These are phyloP conservation scores for Phenoliferia sp. DNA, from an alignment of 1,284 basidiomycete genomes.

Conservation along the genomic window DNA sequence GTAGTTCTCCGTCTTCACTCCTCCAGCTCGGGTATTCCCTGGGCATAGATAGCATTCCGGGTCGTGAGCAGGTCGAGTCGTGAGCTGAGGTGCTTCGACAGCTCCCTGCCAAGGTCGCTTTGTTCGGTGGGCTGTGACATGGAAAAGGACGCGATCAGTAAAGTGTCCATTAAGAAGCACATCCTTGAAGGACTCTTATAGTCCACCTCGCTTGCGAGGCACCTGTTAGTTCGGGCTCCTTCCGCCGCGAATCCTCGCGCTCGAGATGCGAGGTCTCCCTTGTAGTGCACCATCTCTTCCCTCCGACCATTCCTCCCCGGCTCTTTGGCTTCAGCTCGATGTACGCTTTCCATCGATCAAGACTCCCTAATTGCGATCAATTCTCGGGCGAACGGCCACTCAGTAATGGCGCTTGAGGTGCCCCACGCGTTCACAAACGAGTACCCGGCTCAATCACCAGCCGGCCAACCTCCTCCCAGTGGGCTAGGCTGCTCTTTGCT, in stretches of 20 bases:
- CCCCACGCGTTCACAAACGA: too few relatives aligned
- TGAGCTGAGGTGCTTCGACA: constrained; percentile 58
- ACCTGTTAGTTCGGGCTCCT: background rate
- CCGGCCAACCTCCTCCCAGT: background rate
- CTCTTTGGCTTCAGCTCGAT: too few relatives aligned
- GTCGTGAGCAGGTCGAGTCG: constrained; percentile 62
- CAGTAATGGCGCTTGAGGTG: too few relatives aligned
- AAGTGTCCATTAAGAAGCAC: too few relatives aligned
- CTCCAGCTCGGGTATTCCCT: constrained; percentile 74
- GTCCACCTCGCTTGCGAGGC: background rate
- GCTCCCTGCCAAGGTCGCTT: constrained; percentile 82
- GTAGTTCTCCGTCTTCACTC: constrained; percentile 66
- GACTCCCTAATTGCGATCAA: too few relatives aligned
- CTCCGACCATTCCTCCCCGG: too few relatives aligned
- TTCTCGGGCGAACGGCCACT: too few relatives aligned
- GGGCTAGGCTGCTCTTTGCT: too few relatives aligned
- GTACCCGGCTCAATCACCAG: too few relatives aligned
- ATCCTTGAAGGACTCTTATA: background rate
- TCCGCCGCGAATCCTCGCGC: background rate
- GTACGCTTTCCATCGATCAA: too few relatives aligned
- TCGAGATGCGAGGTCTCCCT: background rate
- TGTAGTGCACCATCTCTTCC: too few relatives aligned
- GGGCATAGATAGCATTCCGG: constrained; percentile 85
- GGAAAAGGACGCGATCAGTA: background rate
- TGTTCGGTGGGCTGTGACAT: constrained; percentile 44